Percentiles rank a stretch among this genome's conserved stretches.
Evolutionary conservation across 257 asterid species (phyloP).

Genomic region (Gentiana dahurica): DNA sequence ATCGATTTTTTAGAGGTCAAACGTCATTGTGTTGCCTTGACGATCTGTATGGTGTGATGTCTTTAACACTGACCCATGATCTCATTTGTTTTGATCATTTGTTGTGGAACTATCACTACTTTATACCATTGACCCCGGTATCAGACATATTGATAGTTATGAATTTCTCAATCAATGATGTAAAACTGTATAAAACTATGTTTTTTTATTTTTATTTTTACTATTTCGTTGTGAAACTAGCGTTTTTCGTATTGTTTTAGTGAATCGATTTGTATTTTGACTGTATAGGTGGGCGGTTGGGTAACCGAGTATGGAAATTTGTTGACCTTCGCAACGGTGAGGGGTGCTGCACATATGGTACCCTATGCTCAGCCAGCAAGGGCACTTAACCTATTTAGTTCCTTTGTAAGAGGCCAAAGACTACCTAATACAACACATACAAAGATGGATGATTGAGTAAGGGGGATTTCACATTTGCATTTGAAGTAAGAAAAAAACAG

Average conservation of each 20-base stretch:
- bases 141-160: too few relatives aligned
- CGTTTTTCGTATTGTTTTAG: not conserved
- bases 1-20: too few relatives aligned
- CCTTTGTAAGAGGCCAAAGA: conserved; percentile 49
- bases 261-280: not conserved
- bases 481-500: conserved; percentile 1
- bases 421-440: conserved; percentile 67
- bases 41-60: too few relatives aligned
- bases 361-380: conserved; percentile 91
- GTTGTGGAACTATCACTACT: too few relatives aligned
- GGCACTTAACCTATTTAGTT: conserved; percentile 79
- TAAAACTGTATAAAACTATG: too few relatives aligned
- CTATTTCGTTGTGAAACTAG: not conserved
- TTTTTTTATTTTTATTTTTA: not conserved
- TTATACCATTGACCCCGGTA: too few relatives aligned
- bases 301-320: conserved; percentile 74
- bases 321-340: conserved; percentile 80
- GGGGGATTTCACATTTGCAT: not conserved
- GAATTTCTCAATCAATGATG: too few relatives aligned
- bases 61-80: too few relatives aligned
- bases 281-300: conserved; percentile 84
- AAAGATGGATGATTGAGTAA: conserved; percentile 22
- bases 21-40: too few relatives aligned
- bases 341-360: conserved; percentile 99
- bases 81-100: too few relatives aligned